These are phyloP conservation scores for Acer negundo DNA, from an alignment of 345 rosid species.

Conservation along the genomic window DNA sequence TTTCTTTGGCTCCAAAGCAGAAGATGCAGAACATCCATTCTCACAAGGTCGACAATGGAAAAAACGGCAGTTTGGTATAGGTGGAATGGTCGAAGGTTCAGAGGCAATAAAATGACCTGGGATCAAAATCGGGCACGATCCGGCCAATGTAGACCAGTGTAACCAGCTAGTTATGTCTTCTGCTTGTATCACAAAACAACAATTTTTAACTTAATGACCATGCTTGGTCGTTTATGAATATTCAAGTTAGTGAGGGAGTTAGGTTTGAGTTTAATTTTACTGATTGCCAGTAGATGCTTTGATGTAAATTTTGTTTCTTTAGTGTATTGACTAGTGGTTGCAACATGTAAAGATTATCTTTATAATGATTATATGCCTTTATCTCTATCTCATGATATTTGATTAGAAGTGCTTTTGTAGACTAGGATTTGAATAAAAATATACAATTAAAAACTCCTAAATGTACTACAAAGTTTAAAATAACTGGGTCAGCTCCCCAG, in stretches of 20 bases:
- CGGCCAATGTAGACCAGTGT: conserved; percentile 7
- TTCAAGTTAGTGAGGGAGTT: background rate
- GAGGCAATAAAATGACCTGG: conserved; percentile 36
- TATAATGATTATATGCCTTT: background rate
- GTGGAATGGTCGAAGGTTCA: conserved; percentile 31
- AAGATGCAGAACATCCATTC: conserved; percentile 35
- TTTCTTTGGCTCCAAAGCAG: conserved; percentile 41
- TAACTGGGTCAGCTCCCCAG: background rate
- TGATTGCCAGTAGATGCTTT: too few relatives aligned
- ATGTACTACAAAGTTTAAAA: background rate
- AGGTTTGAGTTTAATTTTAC: conserved; percentile 22
- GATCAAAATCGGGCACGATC: conserved; percentile 12
- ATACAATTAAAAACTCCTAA: too few relatives aligned
- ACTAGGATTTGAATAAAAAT: too few relatives aligned
- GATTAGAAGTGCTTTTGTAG: too few relatives aligned
- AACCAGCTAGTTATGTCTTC: background rate
- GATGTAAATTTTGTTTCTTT: conserved; percentile 23
- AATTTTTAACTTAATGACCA: conserved; percentile 8
- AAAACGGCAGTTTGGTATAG: conserved; percentile 35
- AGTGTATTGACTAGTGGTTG: conserved; percentile 16
- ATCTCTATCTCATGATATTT: too few relatives aligned
- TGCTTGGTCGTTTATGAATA: conserved; percentile 12
- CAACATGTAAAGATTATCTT: conserved; percentile 15
- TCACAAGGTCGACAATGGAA: conserved; percentile 37
- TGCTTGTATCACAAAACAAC: conserved; percentile 2